Percentiles rank a stretch among this genome's conserved stretches.
Evolutionary conservation across 1,139 yeast genomes (phyloP).

Genomic region (Pichia sp.): DNA sequence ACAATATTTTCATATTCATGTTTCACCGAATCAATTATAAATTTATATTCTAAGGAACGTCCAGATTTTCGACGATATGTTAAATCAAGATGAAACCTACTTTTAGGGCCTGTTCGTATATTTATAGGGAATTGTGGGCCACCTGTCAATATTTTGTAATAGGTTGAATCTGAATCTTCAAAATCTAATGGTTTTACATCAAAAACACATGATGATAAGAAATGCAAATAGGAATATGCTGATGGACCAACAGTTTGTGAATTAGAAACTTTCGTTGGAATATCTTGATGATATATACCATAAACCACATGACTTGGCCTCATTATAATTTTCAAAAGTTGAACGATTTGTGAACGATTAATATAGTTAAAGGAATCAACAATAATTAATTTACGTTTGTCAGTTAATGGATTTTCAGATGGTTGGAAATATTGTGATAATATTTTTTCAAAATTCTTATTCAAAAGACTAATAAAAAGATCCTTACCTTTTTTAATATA

Average conservation of each 20-base stretch:
- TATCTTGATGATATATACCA: conserved; percentile 55
- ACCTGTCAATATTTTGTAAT: conserved; percentile 32
- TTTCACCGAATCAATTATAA: conserved; percentile 41
- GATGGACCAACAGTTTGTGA: conserved; percentile 17
- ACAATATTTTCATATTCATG: conserved; percentile 42
- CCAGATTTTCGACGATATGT: conserved; percentile 81
- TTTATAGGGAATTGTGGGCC: conserved; percentile 39
- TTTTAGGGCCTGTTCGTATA: conserved; percentile 35
- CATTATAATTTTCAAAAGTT: conserved; percentile 49
- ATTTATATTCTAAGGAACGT: conserved; percentile 55
- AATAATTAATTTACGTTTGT: conserved; percentile 34
- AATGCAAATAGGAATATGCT: conserved; percentile 35
- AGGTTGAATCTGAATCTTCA: conserved; percentile 42
- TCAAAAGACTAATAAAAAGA: conserved; percentile 42
- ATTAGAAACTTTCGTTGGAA: conserved; percentile 30
- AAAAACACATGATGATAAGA: conserved; percentile 66
- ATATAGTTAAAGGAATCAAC: conserved; percentile 64
- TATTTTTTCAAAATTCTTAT: conserved; percentile 15
- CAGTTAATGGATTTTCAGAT: not conserved
- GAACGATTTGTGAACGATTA: conserved; percentile 41
- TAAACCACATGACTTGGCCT: conserved; percentile 49
- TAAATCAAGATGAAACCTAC: conserved; percentile 43
- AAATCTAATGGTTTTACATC: conserved; percentile 42
- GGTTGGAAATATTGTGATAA: conserved; percentile 1
- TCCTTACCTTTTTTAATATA: conserved; percentile 34